Evolutionary conservation across 1,284 basidiomycete species (phyloP).

Genomic region (Vanrija pseudolonga): DNA sequence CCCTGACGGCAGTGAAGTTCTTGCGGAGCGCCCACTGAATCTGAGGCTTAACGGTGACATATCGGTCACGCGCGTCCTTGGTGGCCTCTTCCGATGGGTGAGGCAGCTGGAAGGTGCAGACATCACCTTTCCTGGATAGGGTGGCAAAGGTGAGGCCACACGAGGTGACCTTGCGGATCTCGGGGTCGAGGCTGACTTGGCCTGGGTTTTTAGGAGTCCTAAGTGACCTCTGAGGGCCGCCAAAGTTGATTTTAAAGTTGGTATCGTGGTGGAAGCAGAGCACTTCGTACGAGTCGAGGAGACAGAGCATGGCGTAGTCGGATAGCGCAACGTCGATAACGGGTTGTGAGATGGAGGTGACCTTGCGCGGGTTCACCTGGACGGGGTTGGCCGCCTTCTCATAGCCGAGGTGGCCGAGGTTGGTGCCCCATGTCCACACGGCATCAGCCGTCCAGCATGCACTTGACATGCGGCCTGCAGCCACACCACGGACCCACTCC

Average conservation of each 20-base stretch:
- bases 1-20: slow-evolving; percentile 80
- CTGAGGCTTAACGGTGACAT: slow-evolving; percentile 67
- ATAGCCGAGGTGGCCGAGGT: slow-evolving; percentile 88
- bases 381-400: slow-evolving; percentile 69
- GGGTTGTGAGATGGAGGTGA: slow-evolving; percentile 69
- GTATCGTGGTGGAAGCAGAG: slow-evolving; percentile 76
- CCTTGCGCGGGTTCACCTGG: slow-evolving; percentile 76
- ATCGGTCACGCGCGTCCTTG: slow-evolving; percentile 43
- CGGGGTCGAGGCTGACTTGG: slow-evolving; percentile 64
- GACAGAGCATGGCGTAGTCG: slow-evolving; percentile 76
- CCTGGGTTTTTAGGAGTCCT: slow-evolving; percentile 17
- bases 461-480: slow-evolving; percentile 81
- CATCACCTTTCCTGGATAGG: slow-evolving; percentile 80
- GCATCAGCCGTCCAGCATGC: slow-evolving; percentile 80
- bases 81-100: slow-evolving; percentile 50
- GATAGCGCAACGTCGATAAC: slow-evolving; percentile 68
- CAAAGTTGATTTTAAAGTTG: slow-evolving; percentile 63
- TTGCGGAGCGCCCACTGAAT: slow-evolving; percentile 87
- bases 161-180: slow-evolving; percentile 74
- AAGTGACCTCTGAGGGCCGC: slow-evolving; percentile 8
- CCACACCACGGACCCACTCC: slow-evolving; percentile 73
- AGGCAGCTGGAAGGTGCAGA: slow-evolving; percentile 74
- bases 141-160: slow-evolving; percentile 82
- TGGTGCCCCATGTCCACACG: slow-evolving; percentile 96
- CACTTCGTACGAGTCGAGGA: slow-evolving; percentile 71